phyloP scores from a whole-genome alignment of 2,329 filamentous ascomycete genomes.

The Phialemoniopsis sp. region DNA sequence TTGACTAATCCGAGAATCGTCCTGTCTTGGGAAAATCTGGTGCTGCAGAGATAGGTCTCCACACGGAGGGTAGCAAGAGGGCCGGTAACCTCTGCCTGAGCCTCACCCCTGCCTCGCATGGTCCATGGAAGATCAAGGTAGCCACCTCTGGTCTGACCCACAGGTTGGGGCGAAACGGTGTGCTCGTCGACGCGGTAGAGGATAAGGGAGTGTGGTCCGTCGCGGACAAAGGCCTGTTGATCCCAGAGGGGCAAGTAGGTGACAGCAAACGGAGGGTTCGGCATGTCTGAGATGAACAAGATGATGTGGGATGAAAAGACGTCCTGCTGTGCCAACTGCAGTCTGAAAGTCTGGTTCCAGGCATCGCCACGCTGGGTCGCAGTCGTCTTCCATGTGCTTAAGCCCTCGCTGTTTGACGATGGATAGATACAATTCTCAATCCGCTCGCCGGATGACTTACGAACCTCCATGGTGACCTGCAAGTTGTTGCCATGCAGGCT shows the following conservation, averaged over 20 bases:
- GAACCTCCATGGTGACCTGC: slow-evolving; percentile 85
- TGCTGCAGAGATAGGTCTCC: slow-evolving; percentile 89
- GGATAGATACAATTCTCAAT: slow-evolving; percentile 86
- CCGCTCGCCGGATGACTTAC: slow-evolving; percentile 71
- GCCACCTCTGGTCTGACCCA: slow-evolving; percentile 55
- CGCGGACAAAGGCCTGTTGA: slow-evolving; percentile 80
- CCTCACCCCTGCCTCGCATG: slow-evolving; percentile 60
- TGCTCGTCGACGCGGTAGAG: slow-evolving; percentile 91
- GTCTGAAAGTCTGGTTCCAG: slow-evolving; percentile 85
- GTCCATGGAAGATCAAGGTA: slow-evolving; percentile 85
- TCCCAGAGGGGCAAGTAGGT: slow-evolving; percentile 95
- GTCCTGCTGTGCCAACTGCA: slow-evolving; percentile 74
- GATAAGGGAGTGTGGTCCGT: slow-evolving; percentile 76
- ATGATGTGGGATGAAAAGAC: slow-evolving; percentile 82
- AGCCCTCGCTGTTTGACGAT: slow-evolving; percentile 72
- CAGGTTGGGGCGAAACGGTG: slow-evolving; percentile 65
- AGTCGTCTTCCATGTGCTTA: slow-evolving; percentile 86
- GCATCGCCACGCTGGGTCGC: slow-evolving; percentile 72
- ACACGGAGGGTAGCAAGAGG: slow-evolving; percentile 76
- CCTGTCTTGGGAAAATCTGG: slow-evolving; percentile 88
- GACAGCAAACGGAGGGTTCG: slow-evolving; percentile 83
- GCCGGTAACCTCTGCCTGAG: slow-evolving; percentile 71
- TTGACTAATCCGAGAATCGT: slow-evolving; percentile 77
- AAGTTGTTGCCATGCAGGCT: slow-evolving; percentile 67
- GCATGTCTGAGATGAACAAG: slow-evolving; percentile 83